Conservation (phyloP, 2,329 filamentous ascomycete genomes). For the Zymoseptoria brevis region DNA sequence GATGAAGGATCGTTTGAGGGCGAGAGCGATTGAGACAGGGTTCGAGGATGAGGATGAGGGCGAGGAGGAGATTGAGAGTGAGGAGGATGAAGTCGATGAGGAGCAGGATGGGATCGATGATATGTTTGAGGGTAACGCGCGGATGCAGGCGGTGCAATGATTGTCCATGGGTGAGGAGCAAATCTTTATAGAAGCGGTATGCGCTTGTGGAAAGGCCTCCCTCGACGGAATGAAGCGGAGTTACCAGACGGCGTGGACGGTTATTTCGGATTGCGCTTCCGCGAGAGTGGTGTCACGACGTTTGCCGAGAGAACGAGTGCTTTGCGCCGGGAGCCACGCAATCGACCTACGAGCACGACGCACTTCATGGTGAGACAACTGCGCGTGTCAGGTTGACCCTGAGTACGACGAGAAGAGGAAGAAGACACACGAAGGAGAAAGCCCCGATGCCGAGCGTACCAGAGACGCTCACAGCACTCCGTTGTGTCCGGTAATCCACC, state of each 20-base stretch:
- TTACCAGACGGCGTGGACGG: not conserved
- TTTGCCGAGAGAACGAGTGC: too few species aligned
- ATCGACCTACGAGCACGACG: too few species aligned
- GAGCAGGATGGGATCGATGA: slow-evolving; percentile 47
- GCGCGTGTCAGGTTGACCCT: too few species aligned
- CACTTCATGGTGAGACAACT: too few species aligned
- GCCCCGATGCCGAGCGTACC: too few species aligned
- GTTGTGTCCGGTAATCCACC: too few species aligned
- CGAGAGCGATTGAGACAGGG: slow-evolving; percentile 62
- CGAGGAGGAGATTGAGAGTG: slow-evolving; percentile 53
- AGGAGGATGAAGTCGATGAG: slow-evolving; percentile 51
- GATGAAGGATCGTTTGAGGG: slow-evolving; percentile 69
- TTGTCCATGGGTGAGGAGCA: not conserved
- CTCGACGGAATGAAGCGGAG: not conserved
- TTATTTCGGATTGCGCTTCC: too few species aligned
- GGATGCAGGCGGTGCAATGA: slow-evolving; percentile 13
- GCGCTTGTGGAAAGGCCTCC: not conserved
- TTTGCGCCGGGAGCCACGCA: too few species aligned
- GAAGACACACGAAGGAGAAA: too few species aligned
- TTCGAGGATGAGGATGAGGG: slow-evolving; percentile 64
- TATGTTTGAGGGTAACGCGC: slow-evolving; percentile 31
- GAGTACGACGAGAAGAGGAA: too few species aligned
- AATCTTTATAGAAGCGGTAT: not conserved
- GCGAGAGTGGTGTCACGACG: too few species aligned
- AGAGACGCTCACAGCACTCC: too few species aligned